phyloP scores from a whole-genome alignment of 768 basidiomycete genomes.

The Daedaleopsis sinensis region DNA sequence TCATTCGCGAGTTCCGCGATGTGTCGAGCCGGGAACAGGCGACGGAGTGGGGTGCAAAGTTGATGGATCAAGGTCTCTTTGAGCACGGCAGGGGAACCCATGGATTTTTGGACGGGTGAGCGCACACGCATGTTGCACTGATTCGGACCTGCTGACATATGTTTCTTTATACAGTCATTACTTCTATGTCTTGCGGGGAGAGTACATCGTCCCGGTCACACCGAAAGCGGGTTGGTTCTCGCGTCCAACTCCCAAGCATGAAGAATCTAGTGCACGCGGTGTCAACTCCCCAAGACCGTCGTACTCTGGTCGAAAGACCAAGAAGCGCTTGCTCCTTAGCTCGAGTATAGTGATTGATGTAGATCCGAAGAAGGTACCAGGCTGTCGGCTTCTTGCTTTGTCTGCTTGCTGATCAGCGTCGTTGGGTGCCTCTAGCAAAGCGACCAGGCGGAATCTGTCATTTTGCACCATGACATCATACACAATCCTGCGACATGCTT shows the following conservation, averaged over 20 bases:
- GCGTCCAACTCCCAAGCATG: slow-evolving; percentile 43
- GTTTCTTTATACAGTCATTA: slow-evolving; percentile 62
- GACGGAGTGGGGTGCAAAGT: slow-evolving; percentile 72
- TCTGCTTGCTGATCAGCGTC: not conserved
- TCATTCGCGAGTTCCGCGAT: slow-evolving; percentile 89
- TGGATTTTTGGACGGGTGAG: slow-evolving; percentile 87
- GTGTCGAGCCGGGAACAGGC: slow-evolving; percentile 82
- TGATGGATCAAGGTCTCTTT: slow-evolving; percentile 83
- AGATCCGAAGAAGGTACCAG: slow-evolving; percentile 67
- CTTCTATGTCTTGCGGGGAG: slow-evolving; percentile 82
- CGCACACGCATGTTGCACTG: not conserved
- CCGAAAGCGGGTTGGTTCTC: slow-evolving; percentile 73
- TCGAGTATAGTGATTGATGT: slow-evolving; percentile 92
- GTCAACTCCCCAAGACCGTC: slow-evolving; percentile 13
- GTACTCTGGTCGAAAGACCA: slow-evolving; percentile 35
- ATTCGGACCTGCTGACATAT: not conserved
- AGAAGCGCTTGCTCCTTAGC: slow-evolving; percentile 73
- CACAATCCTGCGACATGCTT: slow-evolving; percentile 95
- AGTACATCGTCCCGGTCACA: slow-evolving; percentile 71
- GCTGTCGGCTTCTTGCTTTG: not conserved
- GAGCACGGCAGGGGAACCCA: slow-evolving; percentile 81
- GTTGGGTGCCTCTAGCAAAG: slow-evolving; percentile 54
- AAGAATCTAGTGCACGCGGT: slow-evolving; percentile 38
- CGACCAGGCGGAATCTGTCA: slow-evolving; percentile 84
- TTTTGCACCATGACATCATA: slow-evolving; percentile 92